Percentiles rank a stretch among this genome's conserved stretches.
These are phyloP conservation scores for Sphaceloma murrayae DNA, from an alignment of 2,329 filamentous ascomycete species.

Conservation along the genomic window DNA sequence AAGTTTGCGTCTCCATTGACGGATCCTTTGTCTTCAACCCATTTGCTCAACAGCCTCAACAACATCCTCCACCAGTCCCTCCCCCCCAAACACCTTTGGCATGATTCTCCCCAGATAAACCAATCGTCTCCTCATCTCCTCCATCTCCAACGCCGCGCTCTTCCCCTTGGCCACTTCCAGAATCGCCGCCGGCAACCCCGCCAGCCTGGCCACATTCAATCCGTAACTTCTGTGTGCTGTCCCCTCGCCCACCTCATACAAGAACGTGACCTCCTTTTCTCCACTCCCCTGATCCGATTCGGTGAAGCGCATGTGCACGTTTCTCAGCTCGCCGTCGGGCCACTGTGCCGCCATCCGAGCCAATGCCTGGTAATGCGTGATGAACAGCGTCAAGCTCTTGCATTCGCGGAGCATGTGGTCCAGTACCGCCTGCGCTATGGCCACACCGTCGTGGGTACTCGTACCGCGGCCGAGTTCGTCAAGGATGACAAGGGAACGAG, in stretches of 20 bases:
- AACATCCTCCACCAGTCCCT: constrained; percentile 31
- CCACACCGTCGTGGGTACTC: constrained; percentile 88
- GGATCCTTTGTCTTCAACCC: not conserved
- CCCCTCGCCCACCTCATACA: constrained; percentile 86
- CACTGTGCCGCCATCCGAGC: constrained; percentile 63
- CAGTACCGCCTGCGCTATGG: constrained; percentile 86
- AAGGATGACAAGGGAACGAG: constrained; percentile 76
- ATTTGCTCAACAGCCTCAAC: constrained; percentile 37
- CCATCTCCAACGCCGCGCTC: constrained; percentile 68
- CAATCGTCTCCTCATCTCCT: constrained; percentile 56
- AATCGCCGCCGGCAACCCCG: constrained; percentile 66
- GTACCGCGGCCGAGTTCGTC: constrained; percentile 93
- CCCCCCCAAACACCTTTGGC: constrained; percentile 20
- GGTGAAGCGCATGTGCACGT: constrained; percentile 90
- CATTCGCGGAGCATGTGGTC: constrained; percentile 69
- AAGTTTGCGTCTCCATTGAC: too few relatives aligned
- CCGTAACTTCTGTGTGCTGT: constrained; percentile 92
- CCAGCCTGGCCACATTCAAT: constrained; percentile 80
- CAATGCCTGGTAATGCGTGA: constrained; percentile 93
- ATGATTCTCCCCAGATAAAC: constrained; percentile 28
- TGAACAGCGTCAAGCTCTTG: constrained; percentile 78
- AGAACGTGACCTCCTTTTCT: constrained; percentile 77
- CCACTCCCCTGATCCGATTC: constrained; percentile 42
- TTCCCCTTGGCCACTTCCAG: constrained; percentile 72
- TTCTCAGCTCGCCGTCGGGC: constrained; percentile 55